Evolutionary conservation across 306 rosid species (phyloP).

Genomic region (Vigna reflexopilosa): DNA sequence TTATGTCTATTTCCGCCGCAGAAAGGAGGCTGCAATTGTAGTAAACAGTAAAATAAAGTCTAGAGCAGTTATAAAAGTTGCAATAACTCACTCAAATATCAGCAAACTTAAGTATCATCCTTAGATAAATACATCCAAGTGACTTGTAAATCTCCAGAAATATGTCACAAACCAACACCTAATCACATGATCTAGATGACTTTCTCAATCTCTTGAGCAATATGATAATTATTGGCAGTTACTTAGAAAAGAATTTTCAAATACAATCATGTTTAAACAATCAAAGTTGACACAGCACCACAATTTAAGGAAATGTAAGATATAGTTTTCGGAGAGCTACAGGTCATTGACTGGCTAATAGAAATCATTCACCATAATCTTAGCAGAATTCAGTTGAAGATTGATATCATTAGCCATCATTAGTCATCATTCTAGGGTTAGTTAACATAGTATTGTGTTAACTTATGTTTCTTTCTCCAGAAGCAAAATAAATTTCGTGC

Average conservation of each 20-base stretch:
- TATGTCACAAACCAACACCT: not conserved
- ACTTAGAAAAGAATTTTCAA: not conserved
- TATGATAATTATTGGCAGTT: not conserved
- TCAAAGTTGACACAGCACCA: not conserved
- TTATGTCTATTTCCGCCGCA: conserved; percentile 69
- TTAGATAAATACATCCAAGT: not conserved
- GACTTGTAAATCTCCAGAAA: not conserved
- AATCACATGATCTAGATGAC: conserved; percentile 16
- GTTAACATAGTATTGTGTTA: not conserved
- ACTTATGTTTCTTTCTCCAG: not conserved
- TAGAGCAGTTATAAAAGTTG: not conserved
- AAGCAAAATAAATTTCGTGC: not conserved
- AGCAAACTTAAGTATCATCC: not conserved
- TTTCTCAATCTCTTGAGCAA: not conserved
- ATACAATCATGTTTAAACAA: not conserved
- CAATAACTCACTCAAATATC: not conserved
- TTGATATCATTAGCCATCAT: conserved; percentile 1
- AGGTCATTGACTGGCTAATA: not conserved
- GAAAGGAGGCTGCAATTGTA: conserved; percentile 77
- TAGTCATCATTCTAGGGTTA: not conserved
- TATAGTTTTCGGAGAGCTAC: not conserved
- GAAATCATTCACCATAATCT: not conserved
- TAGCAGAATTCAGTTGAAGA: not conserved
- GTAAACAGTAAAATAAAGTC: conserved; percentile 19
- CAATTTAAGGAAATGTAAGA: not conserved